phyloP scores from a whole-genome alignment of 768 basidiomycete genomes.

The Pleurotus salmoneostramineus region DNA sequence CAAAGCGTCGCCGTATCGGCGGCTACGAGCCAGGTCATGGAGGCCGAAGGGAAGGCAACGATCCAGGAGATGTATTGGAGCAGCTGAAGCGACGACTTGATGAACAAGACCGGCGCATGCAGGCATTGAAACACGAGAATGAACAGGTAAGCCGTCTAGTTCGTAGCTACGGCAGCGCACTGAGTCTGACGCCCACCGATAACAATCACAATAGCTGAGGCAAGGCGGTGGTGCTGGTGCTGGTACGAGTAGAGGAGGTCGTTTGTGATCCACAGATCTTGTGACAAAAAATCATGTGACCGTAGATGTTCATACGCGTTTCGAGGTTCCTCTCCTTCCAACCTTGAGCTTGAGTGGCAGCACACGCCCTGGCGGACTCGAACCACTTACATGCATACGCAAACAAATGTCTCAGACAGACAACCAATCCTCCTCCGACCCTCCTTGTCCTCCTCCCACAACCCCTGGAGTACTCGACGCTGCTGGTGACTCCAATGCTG shows the following conservation, averaged over 20 bases:
- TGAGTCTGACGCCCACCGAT: too few species aligned
- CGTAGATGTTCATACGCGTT: background rate
- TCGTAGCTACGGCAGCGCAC: background rate
- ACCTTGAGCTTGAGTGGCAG: too few species aligned
- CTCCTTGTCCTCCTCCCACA: background rate
- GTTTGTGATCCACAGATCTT: background rate
- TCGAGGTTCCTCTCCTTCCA: background rate
- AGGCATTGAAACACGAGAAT: conserved; percentile 42
- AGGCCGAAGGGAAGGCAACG: background rate
- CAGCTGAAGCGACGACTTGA: conserved; percentile 48
- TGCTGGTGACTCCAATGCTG: too few species aligned
- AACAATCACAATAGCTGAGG: conserved; percentile 18
- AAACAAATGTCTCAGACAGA: too few species aligned
- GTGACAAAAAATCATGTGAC: background rate
- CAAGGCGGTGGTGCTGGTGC: too few species aligned
- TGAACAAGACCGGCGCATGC: conserved; percentile 40
- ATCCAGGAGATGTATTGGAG: conserved; percentile 27
- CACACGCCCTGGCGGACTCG: too few species aligned
- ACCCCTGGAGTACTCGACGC: background rate
- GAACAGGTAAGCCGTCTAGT: conserved; percentile 29
- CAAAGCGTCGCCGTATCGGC: background rate
- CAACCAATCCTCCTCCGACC: background rate
- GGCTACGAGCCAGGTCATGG: background rate
- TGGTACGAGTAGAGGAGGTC: too few species aligned
- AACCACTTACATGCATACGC: too few species aligned